Conservation (phyloP, 2,329 filamentous ascomycete species). For the Aspergillus novoparasiticus region DNA sequence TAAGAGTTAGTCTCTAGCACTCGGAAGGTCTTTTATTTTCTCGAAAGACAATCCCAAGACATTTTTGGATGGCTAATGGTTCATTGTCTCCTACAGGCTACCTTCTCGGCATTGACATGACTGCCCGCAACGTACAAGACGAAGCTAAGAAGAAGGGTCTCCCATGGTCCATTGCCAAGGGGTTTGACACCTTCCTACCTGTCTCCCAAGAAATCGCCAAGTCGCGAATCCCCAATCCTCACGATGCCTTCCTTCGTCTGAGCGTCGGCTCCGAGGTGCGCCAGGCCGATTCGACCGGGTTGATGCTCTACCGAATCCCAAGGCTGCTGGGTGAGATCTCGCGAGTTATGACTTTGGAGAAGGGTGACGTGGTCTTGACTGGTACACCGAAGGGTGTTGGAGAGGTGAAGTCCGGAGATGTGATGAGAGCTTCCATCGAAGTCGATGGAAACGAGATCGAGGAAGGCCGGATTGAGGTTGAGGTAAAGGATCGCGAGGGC, state of each 20-base stretch:
- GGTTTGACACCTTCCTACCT: slow-evolving; percentile 96
- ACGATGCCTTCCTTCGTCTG: slow-evolving; percentile 83
- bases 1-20: slow-evolving; percentile 57
- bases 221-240: slow-evolving; percentile 78
- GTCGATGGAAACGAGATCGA: slow-evolving; percentile 80
- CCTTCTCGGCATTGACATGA: slow-evolving; percentile 94
- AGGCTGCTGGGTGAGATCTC: slow-evolving; percentile 88
- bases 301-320: slow-evolving; percentile 93
- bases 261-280: slow-evolving; percentile 76
- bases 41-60: not conserved
- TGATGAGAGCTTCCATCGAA: slow-evolving; percentile 80
- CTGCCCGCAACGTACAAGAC: slow-evolving; percentile 90
- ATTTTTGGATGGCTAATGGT: not conserved
- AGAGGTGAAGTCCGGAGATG: slow-evolving; percentile 78
- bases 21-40: no score
- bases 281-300: slow-evolving; percentile 84
- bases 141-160: slow-evolving; percentile 97
- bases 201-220: slow-evolving; percentile 81
- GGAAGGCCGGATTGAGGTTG: slow-evolving; percentile 81
- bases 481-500: slow-evolving; percentile 75
- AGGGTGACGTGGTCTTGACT: slow-evolving; percentile 92
- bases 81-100: slow-evolving; percentile 61
- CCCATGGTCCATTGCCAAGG: slow-evolving; percentile 95
- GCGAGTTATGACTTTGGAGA: slow-evolving; percentile 88
- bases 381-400: slow-evolving; percentile 97